Base-by-base conservation (phyloP, 371 early-diverging fungal genomes). In the Basidiobolus meristosporus region DNA sequence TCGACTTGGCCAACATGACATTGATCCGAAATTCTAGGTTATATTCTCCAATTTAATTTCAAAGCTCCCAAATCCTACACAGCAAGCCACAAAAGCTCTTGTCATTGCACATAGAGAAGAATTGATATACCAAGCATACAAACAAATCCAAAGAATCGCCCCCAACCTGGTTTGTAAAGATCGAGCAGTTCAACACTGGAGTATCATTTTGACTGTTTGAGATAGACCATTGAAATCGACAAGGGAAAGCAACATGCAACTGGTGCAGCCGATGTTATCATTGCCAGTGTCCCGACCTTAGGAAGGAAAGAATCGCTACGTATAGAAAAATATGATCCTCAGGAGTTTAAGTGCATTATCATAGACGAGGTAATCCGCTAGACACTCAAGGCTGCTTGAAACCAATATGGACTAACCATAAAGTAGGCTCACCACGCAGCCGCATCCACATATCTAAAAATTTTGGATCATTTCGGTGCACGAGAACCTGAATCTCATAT, bases 81-180 rank as follows among this genome's bases (percentile, higher is more conserved):
- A 69, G 0, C 36, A 47, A 15, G 90, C 87, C 0, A 75, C 60
- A 10, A 86, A 83, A 50, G 68, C 70, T 0, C 56, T 93, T 15
- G 63, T 91, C 0, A 53, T 93, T 7, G 87, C 90, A 0, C 91
- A 93, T 53, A 69, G 91, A 9, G 68, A 73, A 34, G 95, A 93
- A 48, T 60, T 91, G 14, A 40, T 93, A 7, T 63, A 69, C 35
- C 91, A 93, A 52, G 90, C 93, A 0, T 52, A 54, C 3, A 42
- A 43, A 2, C 83, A 85, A 44, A 75, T 88, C 17, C 49, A 52
- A 23, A 43, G 58, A 9, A 65, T 55, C 21, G 58, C 58, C 17
- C 71, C 80, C 1, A 46, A 56, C 12, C 47, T 73, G 47, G 78
- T 73, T n/a, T n/a, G n/a, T n/a, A n/a, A n/a, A n/a, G n/a, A n/a